Evolutionary conservation across 768 basidiomycete genomes (phyloP), one percentile per base, ranked within the genome.

Genomic region (Cystofilobasidium bisporidii): DNA sequence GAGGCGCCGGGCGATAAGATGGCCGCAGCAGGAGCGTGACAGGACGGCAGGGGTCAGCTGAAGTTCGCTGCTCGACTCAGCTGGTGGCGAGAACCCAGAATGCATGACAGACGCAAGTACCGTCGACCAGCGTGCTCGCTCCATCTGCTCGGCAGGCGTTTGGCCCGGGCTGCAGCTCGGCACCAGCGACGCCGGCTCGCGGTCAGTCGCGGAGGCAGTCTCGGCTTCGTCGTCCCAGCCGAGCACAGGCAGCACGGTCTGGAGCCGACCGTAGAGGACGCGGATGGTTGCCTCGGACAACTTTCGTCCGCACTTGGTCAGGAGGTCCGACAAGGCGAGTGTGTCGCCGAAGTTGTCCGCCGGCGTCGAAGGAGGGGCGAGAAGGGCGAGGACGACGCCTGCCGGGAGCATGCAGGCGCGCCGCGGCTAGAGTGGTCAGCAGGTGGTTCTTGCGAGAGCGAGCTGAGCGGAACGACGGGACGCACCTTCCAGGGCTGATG

Each of bases 91-190:
- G n/a, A n/a, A n/a, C n/a, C n/a, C n/a, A n/a, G n/a, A n/a, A n/a
- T n/a, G n/a, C n/a, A n/a, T n/a, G 33, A 61, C 65, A 24, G 12
- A 62, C 66, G 26, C 24, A 11, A 67, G 61, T 9, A 67, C 61
- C 3, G 61, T 41, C 24, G 12, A 1, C 60, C 50, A 56, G n/a
- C 48, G 53, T 8, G 36, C 45, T 28, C 66, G 53, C 38, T 60
- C 66, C 2, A 15, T n/a, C 24, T 26, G 28, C 59, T 67, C 65
- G 11, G 1, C n/a, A 24, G 30, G 24, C 30, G 64, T 57, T 41
- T 65, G 55, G 45, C 5, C 4, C 6, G 45, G n/a, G 9, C n/a
- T n/a, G n/a, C 9, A 47, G 20, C 18, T 47, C 15, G 45, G n/a
- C 18, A 47, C 9, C 18, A 17, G 17, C 18, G n/a, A 18, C 17